Base-by-base conservation (phyloP, 2,329 filamentous ascomycete genomes). In the Scopulariopsis brevicaulis region DNA sequence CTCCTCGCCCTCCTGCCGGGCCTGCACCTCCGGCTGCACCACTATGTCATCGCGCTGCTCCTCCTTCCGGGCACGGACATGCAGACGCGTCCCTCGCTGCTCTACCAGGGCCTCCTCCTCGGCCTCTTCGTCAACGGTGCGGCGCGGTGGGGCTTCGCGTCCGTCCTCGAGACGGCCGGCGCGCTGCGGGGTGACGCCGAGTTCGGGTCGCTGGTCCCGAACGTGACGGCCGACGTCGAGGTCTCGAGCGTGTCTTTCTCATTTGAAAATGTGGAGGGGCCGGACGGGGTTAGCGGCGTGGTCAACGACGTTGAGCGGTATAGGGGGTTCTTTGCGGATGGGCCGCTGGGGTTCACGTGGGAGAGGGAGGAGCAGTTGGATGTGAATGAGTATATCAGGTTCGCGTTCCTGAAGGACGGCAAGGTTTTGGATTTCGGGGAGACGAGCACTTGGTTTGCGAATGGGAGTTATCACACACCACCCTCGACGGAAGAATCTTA, bases 121-220 rank as follows among this genome's bases (percentile, higher is more conserved):
- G 88, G 88, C 1, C 74, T 91, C 0, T 90, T 90, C 66, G 81
- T 91, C 69, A 90, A 91, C 64, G 87, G 87, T n/a, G 78, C 87
- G 56, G 87, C 86, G 3, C 75, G 86, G 18, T 90, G 87, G 87
- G 87, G 87, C 0, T 91, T 90, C 46, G 46, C 20, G 65, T 86
- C 83, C 58, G 78, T 80, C 7, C 83, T 53, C 5, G 24, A 91
- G 53, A 76, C 91, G 7, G 81, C 91, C 67, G 90, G 87, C 0
- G 82, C 84, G 0, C 77, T 71, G 1, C 78, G 80, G 18, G 68
- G 90, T n/a, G 74, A 28, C 14, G 24, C 78, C 35, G 77, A 72
- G 5, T 74, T 77, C 60, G 74, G 70, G 1, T 83, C 67, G 60
- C 70, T 56, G 1, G 67, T 70, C 40, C 59, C 71, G 57, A 64